These are phyloP conservation scores for Cicer arietinum DNA, from an alignment of 306 rosid species.

Conservation along the genomic window DNA sequence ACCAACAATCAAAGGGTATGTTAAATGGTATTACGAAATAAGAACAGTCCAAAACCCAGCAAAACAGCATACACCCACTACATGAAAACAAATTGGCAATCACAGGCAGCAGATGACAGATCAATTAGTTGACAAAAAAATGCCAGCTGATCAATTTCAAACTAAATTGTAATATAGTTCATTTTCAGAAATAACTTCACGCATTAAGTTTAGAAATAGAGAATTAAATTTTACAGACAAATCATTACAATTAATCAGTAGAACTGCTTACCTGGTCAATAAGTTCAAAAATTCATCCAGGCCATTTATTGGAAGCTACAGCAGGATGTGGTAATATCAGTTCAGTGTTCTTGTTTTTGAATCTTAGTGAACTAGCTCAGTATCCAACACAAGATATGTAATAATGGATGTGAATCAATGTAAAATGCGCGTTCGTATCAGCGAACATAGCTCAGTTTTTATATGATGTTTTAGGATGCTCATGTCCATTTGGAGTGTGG, in stretches of 20 bases:
- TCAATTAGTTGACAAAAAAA: too few species aligned
- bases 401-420: background rate
- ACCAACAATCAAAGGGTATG: background rate
- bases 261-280: background rate
- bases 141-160: background rate
- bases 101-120: background rate
- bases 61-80: background rate
- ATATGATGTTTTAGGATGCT: background rate
- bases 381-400: background rate
- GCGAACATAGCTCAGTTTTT: background rate
- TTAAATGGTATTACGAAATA: background rate
- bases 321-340: background rate
- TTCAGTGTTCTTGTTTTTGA: background rate
- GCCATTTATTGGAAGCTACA: conserved; percentile 2
- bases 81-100: background rate
- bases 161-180: background rate
- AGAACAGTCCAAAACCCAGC: background rate
- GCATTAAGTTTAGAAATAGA: background rate
- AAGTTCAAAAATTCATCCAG: background rate
- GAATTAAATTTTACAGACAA: conserved; percentile 5
- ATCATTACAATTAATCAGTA: background rate
- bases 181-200: background rate
- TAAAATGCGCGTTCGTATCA: background rate
- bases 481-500: background rate
- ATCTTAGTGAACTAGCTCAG: conserved; percentile 2